Conservation (phyloP, 192 early-diverging fungal species). For the Coemansia sp. region DNA sequence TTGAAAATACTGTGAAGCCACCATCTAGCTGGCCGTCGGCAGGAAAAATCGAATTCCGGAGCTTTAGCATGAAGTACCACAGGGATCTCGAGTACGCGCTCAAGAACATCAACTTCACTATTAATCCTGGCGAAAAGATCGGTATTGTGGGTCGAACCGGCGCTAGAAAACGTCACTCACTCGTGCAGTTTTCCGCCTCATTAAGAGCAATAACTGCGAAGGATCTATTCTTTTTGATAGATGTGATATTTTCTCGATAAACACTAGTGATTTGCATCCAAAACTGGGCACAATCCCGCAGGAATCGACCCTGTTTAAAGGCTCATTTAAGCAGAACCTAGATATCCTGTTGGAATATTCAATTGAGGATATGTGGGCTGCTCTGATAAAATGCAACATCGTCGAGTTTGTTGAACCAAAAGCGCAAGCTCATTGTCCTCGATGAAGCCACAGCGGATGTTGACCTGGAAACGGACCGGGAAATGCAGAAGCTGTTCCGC, state of each 20-base stretch:
- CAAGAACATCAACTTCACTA: conserved; percentile 22
- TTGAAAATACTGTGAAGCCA: conserved; percentile 44
- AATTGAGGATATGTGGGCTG: conserved; percentile 67
- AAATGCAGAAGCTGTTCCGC: no score
- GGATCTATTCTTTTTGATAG: conserved; percentile 73
- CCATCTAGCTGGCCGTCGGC: conserved; percentile 64
- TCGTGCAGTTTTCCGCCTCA: conserved; percentile 71
- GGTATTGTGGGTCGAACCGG: conserved; percentile 71
- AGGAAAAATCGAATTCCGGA: conserved; percentile 63
- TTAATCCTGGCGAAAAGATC: conserved; percentile 28
- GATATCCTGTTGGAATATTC: conserved; percentile 72
- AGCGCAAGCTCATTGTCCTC: no score
- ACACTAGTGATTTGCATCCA: conserved; percentile 49
- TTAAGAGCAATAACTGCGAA: conserved; percentile 49
- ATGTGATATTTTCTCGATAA: conserved; percentile 63
- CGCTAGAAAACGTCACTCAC: conserved; percentile 70
- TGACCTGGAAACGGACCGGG: no score
- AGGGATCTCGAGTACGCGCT: conserved; percentile 52
- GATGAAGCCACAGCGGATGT: no score
- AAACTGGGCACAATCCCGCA: conserved; percentile 70
- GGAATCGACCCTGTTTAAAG: conserved; percentile 67
- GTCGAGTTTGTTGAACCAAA: no score
- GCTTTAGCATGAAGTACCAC: conserved; percentile 65
- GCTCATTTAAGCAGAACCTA: conserved; percentile 72
- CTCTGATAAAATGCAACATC: no score